Percentiles rank a stretch among this genome's conserved stretches.
Evolutionary conservation across 768 basidiomycete species (phyloP).

Genomic region (Kwoniella pini): DNA sequence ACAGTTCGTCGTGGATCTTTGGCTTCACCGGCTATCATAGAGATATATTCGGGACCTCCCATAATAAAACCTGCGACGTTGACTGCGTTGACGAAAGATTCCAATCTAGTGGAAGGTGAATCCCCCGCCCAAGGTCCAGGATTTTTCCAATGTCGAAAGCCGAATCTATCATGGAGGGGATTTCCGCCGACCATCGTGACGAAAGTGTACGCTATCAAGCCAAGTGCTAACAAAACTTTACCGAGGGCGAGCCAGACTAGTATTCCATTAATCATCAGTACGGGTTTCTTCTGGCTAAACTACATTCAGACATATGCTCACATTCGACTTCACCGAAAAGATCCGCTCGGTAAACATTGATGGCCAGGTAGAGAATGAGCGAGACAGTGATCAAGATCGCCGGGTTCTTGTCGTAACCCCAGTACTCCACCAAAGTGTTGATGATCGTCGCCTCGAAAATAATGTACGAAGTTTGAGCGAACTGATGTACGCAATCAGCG

Average conservation of each 20-base stretch:
- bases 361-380: constrained; percentile 11
- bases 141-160: constrained; percentile 32
- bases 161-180: constrained; percentile 58
- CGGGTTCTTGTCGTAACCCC: constrained; percentile 16
- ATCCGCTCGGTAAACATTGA: constrained; percentile 28
- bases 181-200: constrained; percentile 67
- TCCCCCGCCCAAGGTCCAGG: constrained; percentile 22
- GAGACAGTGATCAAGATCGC: constrained; percentile 28
- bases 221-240: constrained; percentile 59
- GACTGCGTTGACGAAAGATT: constrained; percentile 22
- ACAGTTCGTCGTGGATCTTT: constrained; percentile 21
- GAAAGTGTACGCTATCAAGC: constrained; percentile 63
- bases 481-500: constrained; percentile 4
- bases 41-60: constrained; percentile 29
- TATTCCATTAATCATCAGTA: neutral
- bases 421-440: constrained; percentile 31
- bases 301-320: constrained; percentile 1
- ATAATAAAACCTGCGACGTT: constrained; percentile 24
- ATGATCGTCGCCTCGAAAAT: constrained; percentile 29
- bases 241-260: constrained; percentile 25
- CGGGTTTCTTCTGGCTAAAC: neutral
- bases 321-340: constrained; percentile 31
- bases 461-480: constrained; percentile 20
- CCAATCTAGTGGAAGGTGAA: constrained; percentile 8
- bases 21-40: constrained; percentile 27